Evolutionary conservation across 768 basidiomycete species (phyloP).

Genomic region (Steccherinum ochraceum): DNA sequence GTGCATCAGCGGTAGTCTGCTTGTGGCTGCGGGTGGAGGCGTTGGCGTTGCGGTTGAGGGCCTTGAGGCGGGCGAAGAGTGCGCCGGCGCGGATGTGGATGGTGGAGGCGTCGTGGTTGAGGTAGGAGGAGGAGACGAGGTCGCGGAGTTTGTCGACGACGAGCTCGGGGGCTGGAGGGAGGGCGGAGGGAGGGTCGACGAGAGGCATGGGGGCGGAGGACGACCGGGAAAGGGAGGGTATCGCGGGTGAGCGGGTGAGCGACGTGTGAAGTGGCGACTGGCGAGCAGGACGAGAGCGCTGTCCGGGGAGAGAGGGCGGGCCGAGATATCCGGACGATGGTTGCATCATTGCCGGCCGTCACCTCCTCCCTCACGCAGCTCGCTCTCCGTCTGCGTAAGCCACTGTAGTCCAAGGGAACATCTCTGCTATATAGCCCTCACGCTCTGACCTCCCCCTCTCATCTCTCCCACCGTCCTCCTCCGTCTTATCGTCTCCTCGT

Average conservation of each 20-base stretch:
- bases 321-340: neutral
- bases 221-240: neutral
- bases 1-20: constrained; percentile 62
- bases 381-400: neutral
- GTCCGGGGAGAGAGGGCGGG: neutral
- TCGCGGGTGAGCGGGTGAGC: constrained; percentile 3
- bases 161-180: constrained; percentile 37
- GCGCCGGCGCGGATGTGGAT: constrained; percentile 65
- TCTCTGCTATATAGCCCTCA: constrained; percentile 2
- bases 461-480: constrained; percentile 8
- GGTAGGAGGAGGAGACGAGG: constrained; percentile 44
- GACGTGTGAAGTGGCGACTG: no score
- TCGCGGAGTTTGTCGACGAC: constrained; percentile 59
- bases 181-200: constrained; percentile 21
- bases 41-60: constrained; percentile 70
- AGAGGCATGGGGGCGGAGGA: constrained; percentile 17
- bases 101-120: constrained; percentile 39
- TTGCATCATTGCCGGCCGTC: no score
- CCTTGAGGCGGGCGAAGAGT: constrained; percentile 75
- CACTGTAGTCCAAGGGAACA: neutral
- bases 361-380: no score
- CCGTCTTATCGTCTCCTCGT: constrained; percentile 5
- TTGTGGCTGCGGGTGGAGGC: constrained; percentile 66
- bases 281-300: neutral
- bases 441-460: neutral